phyloP scores from a whole-genome alignment of 352 stramenopile species.

The Pythium scleroteichum region DNA sequence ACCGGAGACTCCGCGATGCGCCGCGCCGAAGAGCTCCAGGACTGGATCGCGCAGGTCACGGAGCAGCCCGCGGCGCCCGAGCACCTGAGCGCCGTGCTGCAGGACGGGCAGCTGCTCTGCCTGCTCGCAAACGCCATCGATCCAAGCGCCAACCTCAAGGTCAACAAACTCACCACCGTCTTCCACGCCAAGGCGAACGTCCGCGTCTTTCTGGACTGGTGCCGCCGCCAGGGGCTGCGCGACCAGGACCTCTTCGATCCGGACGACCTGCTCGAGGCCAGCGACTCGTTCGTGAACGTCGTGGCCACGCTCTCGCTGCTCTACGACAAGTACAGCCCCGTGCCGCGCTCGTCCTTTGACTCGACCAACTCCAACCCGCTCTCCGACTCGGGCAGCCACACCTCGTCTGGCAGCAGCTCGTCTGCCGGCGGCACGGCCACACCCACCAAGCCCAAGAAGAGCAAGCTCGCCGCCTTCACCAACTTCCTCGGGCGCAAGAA shows the following conservation, averaged over 20 bases:
- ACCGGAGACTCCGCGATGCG: constrained; percentile 35
- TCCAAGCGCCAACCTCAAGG: constrained; percentile 65
- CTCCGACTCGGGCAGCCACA: constrained; percentile 69
- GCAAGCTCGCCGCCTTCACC: constrained; percentile 75
- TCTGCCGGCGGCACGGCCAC: constrained; percentile 36
- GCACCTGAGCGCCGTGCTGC: constrained; percentile 79
- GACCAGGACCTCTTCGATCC: constrained; percentile 78
- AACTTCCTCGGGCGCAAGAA: constrained; percentile 78
- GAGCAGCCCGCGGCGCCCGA: constrained; percentile 67
- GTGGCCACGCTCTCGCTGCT: constrained; percentile 81
- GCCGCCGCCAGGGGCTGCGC: constrained; percentile 58
- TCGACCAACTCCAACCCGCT: constrained; percentile 55
- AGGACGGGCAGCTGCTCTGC: constrained; percentile 86
- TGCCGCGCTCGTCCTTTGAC: constrained; percentile 48
- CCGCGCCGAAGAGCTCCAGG: constrained; percentile 80
- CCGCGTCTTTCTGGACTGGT: constrained; percentile 83
- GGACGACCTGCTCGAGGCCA: constrained; percentile 74
- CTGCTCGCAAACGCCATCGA: constrained; percentile 84
- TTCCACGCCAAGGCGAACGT: constrained; percentile 89
- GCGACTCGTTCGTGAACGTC: constrained; percentile 55
- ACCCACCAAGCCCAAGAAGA: constrained; percentile 63
- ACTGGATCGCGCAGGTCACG: constrained; percentile 84
- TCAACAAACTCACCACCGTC: constrained; percentile 89
- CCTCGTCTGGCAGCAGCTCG: constrained; percentile 59
- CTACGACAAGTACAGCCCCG: constrained; percentile 76